A percentile compares a stretch with the other conserved stretches of the same genome.
phyloP scores from a whole-genome alignment of 345 rosid species.

The Eucalyptus curtisii region DNA sequence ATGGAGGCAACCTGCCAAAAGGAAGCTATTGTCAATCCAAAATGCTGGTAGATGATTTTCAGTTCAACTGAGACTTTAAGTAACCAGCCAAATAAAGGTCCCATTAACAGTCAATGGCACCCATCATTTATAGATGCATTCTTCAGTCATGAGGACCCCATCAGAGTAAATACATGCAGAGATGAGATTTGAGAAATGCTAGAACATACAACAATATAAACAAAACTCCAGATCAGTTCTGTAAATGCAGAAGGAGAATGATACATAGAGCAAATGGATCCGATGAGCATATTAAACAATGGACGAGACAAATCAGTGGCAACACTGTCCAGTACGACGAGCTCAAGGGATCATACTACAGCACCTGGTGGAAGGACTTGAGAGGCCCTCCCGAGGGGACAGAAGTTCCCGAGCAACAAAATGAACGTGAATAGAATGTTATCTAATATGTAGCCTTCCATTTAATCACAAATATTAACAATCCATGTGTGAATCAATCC shows the following conservation, averaged over 20 bases:
- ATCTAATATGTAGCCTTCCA: neutral
- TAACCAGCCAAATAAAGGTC: neutral
- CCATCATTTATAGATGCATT: neutral
- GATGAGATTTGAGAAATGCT: neutral
- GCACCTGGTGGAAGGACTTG: neutral
- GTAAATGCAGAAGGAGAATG: neutral
- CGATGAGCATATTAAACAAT: neutral
- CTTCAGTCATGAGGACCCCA: neutral
- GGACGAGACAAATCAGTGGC: neutral
- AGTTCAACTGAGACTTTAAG: neutral
- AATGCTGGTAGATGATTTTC: neutral
- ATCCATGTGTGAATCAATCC: neutral
- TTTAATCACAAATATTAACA: neutral
- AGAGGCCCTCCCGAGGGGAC: neutral
- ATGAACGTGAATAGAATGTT: neutral
- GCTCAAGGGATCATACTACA: neutral
- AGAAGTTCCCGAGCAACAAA: neutral
- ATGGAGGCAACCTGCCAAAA: slow-evolving; percentile 59
- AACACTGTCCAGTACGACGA: neutral
- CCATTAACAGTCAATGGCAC: neutral
- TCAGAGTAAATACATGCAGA: neutral
- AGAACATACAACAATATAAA: neutral
- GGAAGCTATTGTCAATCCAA: neutral
- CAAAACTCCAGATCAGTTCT: neutral
- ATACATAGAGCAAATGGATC: neutral